Evolutionary conservation across 139 green algal species (phyloP), one percentile per base, ranked within the genome.

Genomic region (Chlamydomonas incerta): DNA sequence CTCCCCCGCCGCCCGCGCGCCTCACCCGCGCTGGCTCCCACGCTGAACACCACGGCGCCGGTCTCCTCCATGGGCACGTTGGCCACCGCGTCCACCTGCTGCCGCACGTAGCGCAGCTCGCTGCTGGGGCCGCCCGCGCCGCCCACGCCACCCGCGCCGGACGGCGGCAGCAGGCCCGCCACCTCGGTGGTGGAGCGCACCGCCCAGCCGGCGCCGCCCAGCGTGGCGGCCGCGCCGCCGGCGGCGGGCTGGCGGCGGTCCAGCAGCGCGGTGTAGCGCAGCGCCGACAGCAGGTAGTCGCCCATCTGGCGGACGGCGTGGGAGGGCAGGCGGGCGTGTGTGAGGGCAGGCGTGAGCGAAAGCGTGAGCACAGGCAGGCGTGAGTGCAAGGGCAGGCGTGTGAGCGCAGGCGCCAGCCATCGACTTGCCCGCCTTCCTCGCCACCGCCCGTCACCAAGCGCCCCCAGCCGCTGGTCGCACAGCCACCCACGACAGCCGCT

Each of bases 211-310:
- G 57, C 57, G n/a, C 81, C 66, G 58, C 70, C 58, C 70, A 81
- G n/a, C 21, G 57, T 77, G 47, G 70, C 81, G 2, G 65, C 74
- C 8, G 72, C 46, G 34, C 73, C 75, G 47, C 72, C 63, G 0
- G 66, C 28, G 33, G 41, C 41, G 17, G n/a, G 29, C 57, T 90
- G 72, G 17, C 88, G 81, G 34, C 57, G 68, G 52, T 87, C 81
- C 24, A 87, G 62, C 14, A 70, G 74, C 63, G 76, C 90, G 8
- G 87, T 87, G 85, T 94, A 93, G 74, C 87, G 86, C 34, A 96
- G 52, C 20, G 93, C 84, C 0, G 94, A 94, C 85, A 95, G 95
- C 35, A 97, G 72, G 73, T 91, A 90, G 81, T 97, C 91, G 2
- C 94, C 94, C 79, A 85, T 85, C 79, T 85, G 77, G 4, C 23